phyloP scores from a whole-genome alignment of 495 filamentous ascomycete species.

The Podospora bellae-mahoneyi region DNA sequence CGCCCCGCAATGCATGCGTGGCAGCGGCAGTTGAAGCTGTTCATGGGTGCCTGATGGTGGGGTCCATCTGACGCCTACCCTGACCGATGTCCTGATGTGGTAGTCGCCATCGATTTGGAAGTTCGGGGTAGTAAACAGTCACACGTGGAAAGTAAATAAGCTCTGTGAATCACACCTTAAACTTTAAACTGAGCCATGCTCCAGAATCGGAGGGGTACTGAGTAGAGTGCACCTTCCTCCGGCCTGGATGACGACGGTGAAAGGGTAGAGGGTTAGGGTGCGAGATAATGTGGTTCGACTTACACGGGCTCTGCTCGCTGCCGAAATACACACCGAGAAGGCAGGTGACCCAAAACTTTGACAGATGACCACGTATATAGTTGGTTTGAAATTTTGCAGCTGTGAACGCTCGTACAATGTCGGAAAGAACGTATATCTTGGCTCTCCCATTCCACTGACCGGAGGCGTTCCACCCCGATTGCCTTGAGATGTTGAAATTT shows the following conservation, averaged over 20 bases:
- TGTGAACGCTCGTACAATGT: not conserved
- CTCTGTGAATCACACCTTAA: not conserved
- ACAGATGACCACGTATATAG: not conserved
- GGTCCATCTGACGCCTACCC: conserved; percentile 2
- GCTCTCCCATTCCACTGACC: not conserved
- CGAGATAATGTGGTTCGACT: not conserved
- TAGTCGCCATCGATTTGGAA: not conserved
- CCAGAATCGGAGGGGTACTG: not conserved
- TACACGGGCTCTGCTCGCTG: not conserved
- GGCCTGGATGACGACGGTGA: not conserved
- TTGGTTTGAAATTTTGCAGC: not conserved
- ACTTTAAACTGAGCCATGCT: not conserved
- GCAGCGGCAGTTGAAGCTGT: not conserved
- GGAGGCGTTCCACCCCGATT: not conserved
- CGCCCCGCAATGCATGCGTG: not conserved
- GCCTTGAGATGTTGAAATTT: not conserved
- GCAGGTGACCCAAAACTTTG: not conserved
- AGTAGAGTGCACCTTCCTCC: not conserved
- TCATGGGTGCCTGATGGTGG: conserved; percentile 8
- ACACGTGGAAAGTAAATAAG: not conserved
- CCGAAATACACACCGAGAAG: not conserved
- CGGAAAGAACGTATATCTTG: not conserved
- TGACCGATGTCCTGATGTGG: not conserved
- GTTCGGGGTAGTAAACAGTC: not conserved
- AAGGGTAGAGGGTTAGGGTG: not conserved